phyloP scores from a whole-genome alignment of 2,329 filamentous ascomycete genomes.

The Leptographium flavum region DNA sequence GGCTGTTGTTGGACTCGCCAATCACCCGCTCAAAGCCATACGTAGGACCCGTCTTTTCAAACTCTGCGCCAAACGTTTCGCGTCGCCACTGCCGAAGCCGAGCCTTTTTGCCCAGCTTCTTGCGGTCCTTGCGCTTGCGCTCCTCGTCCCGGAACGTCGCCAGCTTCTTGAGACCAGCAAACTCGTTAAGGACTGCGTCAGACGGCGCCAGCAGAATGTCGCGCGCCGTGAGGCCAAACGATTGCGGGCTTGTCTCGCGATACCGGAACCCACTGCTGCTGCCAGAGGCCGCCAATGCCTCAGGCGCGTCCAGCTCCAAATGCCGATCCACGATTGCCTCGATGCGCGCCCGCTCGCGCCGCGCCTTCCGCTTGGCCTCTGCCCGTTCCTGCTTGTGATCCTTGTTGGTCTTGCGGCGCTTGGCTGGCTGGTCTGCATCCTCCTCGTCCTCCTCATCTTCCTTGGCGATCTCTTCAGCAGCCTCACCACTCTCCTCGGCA shows the following conservation, averaged over 20 bases:
- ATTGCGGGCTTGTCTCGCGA: constrained; percentile 80
- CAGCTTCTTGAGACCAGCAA: constrained; percentile 86
- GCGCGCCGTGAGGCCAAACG: constrained; percentile 75
- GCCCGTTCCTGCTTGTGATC: constrained; percentile 45
- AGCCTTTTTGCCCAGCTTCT: constrained; percentile 84
- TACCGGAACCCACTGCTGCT: constrained; percentile 54
- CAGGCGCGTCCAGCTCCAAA: constrained; percentile 56
- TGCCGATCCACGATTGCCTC: constrained; percentile 75
- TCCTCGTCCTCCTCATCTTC: constrained; percentile 17
- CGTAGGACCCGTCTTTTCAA: constrained; percentile 39
- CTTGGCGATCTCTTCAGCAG: constrained; percentile 19
- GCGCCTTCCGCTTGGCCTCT: constrained; percentile 54
- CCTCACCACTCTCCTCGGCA: constrained; percentile 19
- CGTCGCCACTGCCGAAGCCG: constrained; percentile 73
- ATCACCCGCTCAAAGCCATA: constrained; percentile 35
- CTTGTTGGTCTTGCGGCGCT: constrained; percentile 46
- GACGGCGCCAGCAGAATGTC: constrained; percentile 84
- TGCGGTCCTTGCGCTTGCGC: constrained; percentile 81
- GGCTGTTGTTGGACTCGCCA: constrained; percentile 14
- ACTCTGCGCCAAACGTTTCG: constrained; percentile 47
- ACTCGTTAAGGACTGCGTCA: constrained; percentile 77
- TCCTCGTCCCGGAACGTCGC: constrained; percentile 76
- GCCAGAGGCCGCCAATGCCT: constrained; percentile 31
- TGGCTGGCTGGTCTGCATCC: constrained; percentile 21
- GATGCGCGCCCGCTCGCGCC: constrained; percentile 67